Evolutionary conservation across 371 early-diverging fungal genomes (phyloP).

Genomic region (Mucor racemosus): DNA sequence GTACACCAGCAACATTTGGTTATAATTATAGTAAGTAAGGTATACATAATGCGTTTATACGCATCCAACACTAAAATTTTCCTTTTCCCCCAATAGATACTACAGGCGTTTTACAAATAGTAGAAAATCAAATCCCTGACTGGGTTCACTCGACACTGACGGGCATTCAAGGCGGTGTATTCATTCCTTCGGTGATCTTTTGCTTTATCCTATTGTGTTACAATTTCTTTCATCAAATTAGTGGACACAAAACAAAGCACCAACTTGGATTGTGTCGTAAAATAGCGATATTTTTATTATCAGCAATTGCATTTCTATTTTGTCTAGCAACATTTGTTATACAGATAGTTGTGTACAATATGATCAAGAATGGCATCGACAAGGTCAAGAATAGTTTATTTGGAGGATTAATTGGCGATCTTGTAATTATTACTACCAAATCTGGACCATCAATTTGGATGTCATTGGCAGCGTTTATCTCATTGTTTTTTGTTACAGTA

Average conservation of each 20-base stretch:
- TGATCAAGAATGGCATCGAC: constrained; percentile 7
- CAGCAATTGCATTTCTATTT: constrained; percentile 16
- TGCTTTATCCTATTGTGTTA: constrained; percentile 25
- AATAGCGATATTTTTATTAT: not conserved
- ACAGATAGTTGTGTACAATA: constrained; percentile 15
- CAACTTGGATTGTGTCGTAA: constrained; percentile 4
- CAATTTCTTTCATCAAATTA: constrained; percentile 9
- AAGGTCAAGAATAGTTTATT: constrained; percentile 1
- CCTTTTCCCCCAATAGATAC: constrained; percentile 5
- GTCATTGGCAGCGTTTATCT: constrained; percentile 25
- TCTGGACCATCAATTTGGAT: constrained; percentile 31
- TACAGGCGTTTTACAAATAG: constrained; percentile 14
- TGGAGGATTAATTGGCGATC: constrained; percentile 10
- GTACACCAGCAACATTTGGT: constrained; percentile 26
- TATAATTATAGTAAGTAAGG: constrained; percentile 22
- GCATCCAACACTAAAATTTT: not conserved
- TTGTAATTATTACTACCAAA: constrained; percentile 5
- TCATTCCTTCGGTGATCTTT: constrained; percentile 23
- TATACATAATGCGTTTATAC: not conserved
- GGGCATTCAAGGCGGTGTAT: constrained; percentile 22
- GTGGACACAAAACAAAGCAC: not conserved
- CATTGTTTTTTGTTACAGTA: constrained; percentile 20
- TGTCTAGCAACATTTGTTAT: constrained; percentile 19
- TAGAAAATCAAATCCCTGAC: constrained; percentile 18
- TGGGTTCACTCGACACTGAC: constrained; percentile 10